Conservation (phyloP, 257 asterid genomes). For the Ocimum tenuiflorum region DNA sequence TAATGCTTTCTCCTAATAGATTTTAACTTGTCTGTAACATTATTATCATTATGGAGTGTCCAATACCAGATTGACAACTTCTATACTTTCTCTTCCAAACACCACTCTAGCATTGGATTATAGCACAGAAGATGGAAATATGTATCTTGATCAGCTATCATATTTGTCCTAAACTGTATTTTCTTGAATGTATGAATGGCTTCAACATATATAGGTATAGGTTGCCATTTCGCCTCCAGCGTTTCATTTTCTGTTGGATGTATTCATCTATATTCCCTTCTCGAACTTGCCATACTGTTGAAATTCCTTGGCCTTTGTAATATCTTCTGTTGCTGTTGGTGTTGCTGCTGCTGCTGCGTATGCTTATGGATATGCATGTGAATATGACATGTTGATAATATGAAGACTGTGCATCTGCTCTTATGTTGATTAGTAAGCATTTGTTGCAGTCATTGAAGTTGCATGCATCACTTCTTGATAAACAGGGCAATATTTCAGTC, state of each 20-base stretch:
- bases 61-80: constrained; percentile 22
- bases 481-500: background rate
- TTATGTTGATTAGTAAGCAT: too few species aligned
- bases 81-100: background rate
- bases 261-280: too few species aligned
- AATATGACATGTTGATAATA: background rate
- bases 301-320: background rate
- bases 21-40: constrained; percentile 30
- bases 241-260: too few species aligned
- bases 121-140: background rate
- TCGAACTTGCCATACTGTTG: too few species aligned
- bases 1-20: constrained; percentile 14
- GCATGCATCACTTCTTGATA: background rate
- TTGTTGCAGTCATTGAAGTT: background rate
- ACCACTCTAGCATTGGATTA: background rate
- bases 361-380: background rate
- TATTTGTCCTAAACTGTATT: background rate
- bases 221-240: background rate
- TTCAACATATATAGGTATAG: background rate
- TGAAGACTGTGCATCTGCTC: background rate
- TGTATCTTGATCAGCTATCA: background rate
- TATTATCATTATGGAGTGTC: constrained; percentile 9
- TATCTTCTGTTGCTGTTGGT: background rate
- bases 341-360: background rate
- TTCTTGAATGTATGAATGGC: constrained; percentile 10